Percentiles rank a stretch among this genome's conserved stretches.
Evolutionary conservation across 352 stramenopile species (phyloP).

Genomic region (Phytopythium kandeliae): DNA sequence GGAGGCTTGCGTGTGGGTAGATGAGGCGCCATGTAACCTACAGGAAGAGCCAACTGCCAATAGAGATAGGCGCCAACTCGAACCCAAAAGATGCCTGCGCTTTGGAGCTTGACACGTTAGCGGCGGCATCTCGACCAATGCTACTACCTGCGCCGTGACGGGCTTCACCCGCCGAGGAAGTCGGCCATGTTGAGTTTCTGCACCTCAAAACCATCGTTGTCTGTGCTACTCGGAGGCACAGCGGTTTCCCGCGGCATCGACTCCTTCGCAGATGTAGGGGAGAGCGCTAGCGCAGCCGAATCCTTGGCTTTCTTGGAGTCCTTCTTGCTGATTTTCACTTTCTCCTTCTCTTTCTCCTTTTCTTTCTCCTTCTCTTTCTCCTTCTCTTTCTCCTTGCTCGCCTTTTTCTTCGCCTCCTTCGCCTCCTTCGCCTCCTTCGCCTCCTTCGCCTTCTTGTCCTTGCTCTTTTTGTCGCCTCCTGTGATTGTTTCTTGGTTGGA

Average conservation of each 20-base stretch:
- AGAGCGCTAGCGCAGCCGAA: conserved; percentile 1
- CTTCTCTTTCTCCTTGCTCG: conserved; percentile 32
- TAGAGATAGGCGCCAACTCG: not conserved
- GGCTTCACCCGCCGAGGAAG: conserved; percentile 43
- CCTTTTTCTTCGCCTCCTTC: conserved; percentile 29
- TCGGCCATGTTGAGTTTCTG: conserved; percentile 74
- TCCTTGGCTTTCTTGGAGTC: conserved; percentile 15
- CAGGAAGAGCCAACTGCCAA: not conserved
- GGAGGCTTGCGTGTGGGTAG: too few species aligned
- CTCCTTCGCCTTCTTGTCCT: conserved; percentile 44
- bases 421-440: conserved; percentile 31
- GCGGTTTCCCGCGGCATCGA: conserved; percentile 28
- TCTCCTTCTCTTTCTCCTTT: conserved; percentile 38
- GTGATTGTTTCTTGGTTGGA: conserved; percentile 46
- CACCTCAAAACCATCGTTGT: conserved; percentile 56
- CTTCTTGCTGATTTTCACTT: conserved; percentile 32
- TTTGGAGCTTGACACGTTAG: not conserved
- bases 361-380: conserved; percentile 27
- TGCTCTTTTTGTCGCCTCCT: conserved; percentile 20
- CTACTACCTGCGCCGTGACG: not conserved
- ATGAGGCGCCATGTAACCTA: not conserved
- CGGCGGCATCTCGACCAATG: not conserved
- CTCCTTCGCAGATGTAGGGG: conserved; percentile 16
- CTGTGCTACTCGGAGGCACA: conserved; percentile 27
- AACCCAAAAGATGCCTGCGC: not conserved